Conservation (phyloP, 768 basidiomycete genomes). For the Naganishia kalamii region DNA sequence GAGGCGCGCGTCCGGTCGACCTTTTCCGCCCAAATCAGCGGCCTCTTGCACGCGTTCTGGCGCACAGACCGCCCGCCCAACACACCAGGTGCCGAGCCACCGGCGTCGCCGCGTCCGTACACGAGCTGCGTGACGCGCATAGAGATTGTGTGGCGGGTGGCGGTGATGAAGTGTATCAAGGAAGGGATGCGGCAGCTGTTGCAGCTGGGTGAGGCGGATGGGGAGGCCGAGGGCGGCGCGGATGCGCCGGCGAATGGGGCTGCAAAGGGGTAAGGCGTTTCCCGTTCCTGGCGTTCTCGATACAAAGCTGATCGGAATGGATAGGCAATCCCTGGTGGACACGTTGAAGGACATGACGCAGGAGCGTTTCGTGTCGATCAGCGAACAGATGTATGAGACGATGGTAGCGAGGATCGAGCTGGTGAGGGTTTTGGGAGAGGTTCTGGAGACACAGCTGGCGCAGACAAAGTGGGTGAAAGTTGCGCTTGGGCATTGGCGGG, state of each 20-base stretch:
- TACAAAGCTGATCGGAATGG: background rate
- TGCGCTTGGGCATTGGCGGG: background rate
- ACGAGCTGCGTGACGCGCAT: slow-evolving; percentile 19
- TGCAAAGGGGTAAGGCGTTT: background rate
- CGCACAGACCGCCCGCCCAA: background rate
- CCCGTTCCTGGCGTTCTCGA: background rate
- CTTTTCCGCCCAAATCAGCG: background rate
- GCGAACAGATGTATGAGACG: slow-evolving; percentile 58
- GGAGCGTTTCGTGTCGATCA: slow-evolving; percentile 59
- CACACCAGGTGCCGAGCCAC: background rate
- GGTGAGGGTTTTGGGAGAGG: slow-evolving; percentile 50
- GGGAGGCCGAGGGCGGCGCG: slow-evolving; percentile 31
- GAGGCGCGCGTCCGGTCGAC: background rate
- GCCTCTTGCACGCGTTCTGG: background rate
- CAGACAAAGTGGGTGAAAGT: slow-evolving; percentile 25
- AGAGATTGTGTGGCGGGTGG: slow-evolving; percentile 42
- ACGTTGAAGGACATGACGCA: slow-evolving; percentile 65
- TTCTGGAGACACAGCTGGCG: slow-evolving; percentile 48
- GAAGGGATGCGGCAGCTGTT: slow-evolving; percentile 62
- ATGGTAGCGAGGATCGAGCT: slow-evolving; percentile 59
- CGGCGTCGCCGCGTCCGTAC: background rate
- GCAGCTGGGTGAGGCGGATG: slow-evolving; percentile 56
- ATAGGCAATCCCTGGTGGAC: slow-evolving; percentile 48
- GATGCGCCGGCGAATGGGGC: background rate
- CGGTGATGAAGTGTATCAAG: slow-evolving; percentile 52